A percentile compares a stretch with the other conserved stretches of the same genome.
phyloP scores from a whole-genome alignment of 176 grass and related monocot genomes.

The Zoysia pacifica region DNA sequence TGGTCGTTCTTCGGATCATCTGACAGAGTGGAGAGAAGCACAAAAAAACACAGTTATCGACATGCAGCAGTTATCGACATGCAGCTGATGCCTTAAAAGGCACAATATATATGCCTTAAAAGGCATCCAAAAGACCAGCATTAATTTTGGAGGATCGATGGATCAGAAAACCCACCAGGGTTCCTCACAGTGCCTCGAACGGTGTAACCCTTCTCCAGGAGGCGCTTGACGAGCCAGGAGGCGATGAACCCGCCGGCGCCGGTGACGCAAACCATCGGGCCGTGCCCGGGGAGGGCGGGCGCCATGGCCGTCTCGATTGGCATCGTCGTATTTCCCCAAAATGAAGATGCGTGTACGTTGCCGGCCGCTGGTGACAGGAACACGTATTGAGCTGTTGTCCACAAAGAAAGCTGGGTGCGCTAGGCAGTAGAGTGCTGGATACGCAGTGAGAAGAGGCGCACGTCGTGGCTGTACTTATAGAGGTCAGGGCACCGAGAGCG shows the following conservation, averaged over 20 bases:
- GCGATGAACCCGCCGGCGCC: slow-evolving; percentile 95
- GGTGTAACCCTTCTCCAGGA: slow-evolving; percentile 72
- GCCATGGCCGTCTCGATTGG: neutral
- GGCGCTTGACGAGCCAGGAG: slow-evolving; percentile 91
- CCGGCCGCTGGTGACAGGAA: neutral
- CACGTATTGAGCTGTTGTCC: neutral
- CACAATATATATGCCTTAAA: neutral
- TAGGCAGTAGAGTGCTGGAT: neutral
- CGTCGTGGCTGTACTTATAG: slow-evolving; percentile 27
- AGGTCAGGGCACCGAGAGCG: neutral
- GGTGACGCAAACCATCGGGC: slow-evolving; percentile 72
- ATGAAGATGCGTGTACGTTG: neutral
- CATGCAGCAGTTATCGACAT: neutral
- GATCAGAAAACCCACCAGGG: slow-evolving; percentile 43
- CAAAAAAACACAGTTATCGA: neutral
- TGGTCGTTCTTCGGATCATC: slow-evolving; percentile 63
- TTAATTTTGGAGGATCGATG: neutral
- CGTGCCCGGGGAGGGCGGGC: slow-evolving; percentile 37
- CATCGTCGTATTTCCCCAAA: neutral
- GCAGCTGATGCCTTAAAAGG: neutral
- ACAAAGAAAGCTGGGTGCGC: neutral
- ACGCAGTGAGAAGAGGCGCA: neutral
- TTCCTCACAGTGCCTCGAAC: slow-evolving; percentile 78
- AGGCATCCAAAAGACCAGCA: too few relatives aligned
- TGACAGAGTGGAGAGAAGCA: neutral